Base-by-base conservation (phyloP, 306 rosid species). In the Corylus avellana region DNA sequence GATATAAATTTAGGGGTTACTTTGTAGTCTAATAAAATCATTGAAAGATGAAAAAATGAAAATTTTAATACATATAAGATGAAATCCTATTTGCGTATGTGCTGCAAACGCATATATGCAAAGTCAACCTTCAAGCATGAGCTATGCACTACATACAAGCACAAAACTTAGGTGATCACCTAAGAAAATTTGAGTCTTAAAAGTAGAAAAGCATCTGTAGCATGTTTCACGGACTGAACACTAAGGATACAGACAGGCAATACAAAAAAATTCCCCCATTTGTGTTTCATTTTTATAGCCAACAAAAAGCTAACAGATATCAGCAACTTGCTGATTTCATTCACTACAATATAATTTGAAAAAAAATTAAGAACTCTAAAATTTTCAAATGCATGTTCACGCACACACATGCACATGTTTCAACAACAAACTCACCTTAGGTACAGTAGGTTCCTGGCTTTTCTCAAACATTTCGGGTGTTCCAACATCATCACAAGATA, bases 351-450 rank as follows among this genome's bases (percentile, higher is more conserved):
- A 68, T 18, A 39, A 18, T 39, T 18, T 68, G 14, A 55, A 62
- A 13, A 71, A 8, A 61, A 29, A 32, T 37, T 27, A 62, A 11
- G 70, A 51, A 46, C 35, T 12, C 22, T n/a, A 75, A 44, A 4
- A 17, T 44, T 10, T 22, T 48, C 57, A 13, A 57, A 72, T 29
- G 22, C 46, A 27, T 27, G 14, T 18, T 47, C 25, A n/a, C 25
- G 14, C 6, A 20, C 62, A 25, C 2, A 22, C 2, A 13, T 4
- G 32, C 51, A 42, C 72, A 42, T 4, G 49, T 68, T 42, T 42
- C 16, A 17, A 18, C 72, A 18, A 42, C n/a, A 56, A 74, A 70
- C 75, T 82, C 47, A 89, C 98, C 96, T 88, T 81, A 46, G 78
- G 69, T 79, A 49, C 89, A 56, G 74, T 64, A 68, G 35, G 78